Evolutionary conservation across 148 eudicot species (phyloP).

Genomic region (Hydrangea macrophylla): DNA sequence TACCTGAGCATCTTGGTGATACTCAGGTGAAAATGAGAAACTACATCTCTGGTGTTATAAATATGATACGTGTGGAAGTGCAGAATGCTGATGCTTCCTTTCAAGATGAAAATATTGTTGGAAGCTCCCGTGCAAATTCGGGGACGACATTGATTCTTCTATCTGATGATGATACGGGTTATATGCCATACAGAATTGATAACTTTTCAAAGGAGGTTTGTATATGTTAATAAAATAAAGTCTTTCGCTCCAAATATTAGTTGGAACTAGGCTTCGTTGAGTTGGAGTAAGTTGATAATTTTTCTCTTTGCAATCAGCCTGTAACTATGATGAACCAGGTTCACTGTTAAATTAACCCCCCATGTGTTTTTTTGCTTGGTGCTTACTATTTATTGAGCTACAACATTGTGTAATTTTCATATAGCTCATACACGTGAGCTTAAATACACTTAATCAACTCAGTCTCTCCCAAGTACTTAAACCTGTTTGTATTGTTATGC

Average conservation of each 20-base stretch:
- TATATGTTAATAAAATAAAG: slow-evolving; percentile 4
- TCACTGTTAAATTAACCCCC: background rate
- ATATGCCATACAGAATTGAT: slow-evolving; percentile 94
- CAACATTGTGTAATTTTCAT: background rate
- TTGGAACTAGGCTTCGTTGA: background rate
- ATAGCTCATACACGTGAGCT: background rate
- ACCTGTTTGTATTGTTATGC: background rate
- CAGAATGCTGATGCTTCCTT: slow-evolving; percentile 78
- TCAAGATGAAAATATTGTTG: slow-evolving; percentile 64
- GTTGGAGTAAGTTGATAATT: background rate
- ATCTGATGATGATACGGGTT: slow-evolving; percentile 94
- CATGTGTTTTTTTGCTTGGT: background rate
- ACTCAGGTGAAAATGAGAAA: slow-evolving; percentile 87
- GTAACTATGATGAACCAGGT: background rate
- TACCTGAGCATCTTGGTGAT: slow-evolving; percentile 88
- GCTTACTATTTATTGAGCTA: background rate
- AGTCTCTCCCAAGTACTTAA: no score
- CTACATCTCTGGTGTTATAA: slow-evolving; percentile 58
- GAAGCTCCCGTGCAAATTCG: slow-evolving; percentile 58
- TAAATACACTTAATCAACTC: no score
- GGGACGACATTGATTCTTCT: slow-evolving; percentile 89
- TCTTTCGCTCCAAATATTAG: background rate
- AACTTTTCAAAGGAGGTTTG: slow-evolving; percentile 92
- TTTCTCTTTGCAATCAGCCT: background rate
- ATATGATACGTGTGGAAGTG: slow-evolving; percentile 84